Evolutionary conservation across 78 protist species (phyloP).

Genomic region (Bigelowiella natans): DNA sequence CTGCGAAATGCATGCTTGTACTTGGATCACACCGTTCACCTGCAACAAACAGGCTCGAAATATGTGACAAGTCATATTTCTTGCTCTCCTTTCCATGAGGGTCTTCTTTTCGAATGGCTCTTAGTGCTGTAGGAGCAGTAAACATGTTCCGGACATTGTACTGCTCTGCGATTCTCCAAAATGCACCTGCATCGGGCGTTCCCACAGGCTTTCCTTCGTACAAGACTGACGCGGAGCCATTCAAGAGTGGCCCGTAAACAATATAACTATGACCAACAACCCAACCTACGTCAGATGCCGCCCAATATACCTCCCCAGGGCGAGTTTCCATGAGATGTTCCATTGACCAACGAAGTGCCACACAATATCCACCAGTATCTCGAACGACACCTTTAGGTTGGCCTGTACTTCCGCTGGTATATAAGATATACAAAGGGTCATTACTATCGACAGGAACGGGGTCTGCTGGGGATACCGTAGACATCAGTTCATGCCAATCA

Average conservation of each 20-base stretch:
- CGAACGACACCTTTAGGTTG: constrained; percentile 14
- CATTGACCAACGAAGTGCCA: constrained; percentile 5
- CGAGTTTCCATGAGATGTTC: not conserved
- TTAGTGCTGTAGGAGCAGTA: constrained; percentile 29
- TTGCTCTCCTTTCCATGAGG: not conserved
- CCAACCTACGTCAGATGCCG: not conserved
- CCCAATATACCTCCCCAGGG: not conserved
- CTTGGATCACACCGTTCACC: not conserved
- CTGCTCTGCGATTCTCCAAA: constrained; percentile 19
- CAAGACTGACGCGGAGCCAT: constrained; percentile 10
- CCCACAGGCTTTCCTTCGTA: constrained; percentile 35
- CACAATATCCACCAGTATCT: not conserved
- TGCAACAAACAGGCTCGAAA: not conserved
- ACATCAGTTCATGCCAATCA: too few species aligned
- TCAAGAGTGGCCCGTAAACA: constrained; percentile 23
- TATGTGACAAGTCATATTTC: not conserved
- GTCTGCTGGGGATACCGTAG: too few species aligned
- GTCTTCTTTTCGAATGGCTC: constrained; percentile 23
- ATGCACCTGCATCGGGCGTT: constrained; percentile 29
- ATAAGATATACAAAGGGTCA: not conserved
- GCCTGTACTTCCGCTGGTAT: constrained; percentile 18
- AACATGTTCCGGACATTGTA: not conserved
- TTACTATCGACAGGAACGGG: not conserved
- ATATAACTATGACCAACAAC: constrained; percentile 17
- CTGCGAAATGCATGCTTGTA: not conserved